Percentiles rank a stretch among this genome's conserved stretches.
Conservation (phyloP, 2,329 filamentous ascomycete genomes). For the Lizonia empirigonia region DNA sequence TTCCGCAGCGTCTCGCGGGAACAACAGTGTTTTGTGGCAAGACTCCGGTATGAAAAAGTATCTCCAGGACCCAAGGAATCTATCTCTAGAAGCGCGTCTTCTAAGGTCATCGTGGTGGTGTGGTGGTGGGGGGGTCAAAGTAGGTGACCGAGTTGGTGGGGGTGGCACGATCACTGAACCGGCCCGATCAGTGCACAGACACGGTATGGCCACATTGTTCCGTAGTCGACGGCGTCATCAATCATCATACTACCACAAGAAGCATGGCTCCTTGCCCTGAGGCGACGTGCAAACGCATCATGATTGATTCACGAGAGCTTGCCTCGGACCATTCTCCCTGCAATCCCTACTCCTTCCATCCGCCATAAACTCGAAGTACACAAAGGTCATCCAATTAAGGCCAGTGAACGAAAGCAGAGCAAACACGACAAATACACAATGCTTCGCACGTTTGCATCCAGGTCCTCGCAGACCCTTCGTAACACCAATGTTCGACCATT, state of each 20-base stretch:
- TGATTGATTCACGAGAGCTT: slow-evolving; percentile 9
- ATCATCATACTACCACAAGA: slow-evolving; percentile 23
- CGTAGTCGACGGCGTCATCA: slow-evolving; percentile 27
- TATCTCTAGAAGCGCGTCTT: too few relatives aligned
- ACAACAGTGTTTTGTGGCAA: too few relatives aligned
- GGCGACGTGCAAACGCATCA: slow-evolving; percentile 22
- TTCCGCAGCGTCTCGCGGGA: too few relatives aligned
- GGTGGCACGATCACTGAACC: too few relatives aligned
- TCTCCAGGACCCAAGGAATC: too few relatives aligned
- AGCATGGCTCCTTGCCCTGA: not conserved
- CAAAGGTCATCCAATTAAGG: not conserved
- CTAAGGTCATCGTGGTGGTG: too few relatives aligned
- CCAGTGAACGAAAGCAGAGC: not conserved
- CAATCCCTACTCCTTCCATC: not conserved
- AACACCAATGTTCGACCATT: slow-evolving; percentile 19
- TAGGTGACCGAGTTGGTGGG: too few relatives aligned
- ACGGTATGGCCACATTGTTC: slow-evolving; percentile 15
- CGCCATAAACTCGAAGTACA: not conserved
- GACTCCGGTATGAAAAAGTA: too few relatives aligned
- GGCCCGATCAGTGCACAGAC: too few relatives aligned
- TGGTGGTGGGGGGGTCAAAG: too few relatives aligned
- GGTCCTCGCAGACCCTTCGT: slow-evolving; percentile 16
- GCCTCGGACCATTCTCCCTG: not conserved
- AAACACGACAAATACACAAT: slow-evolving; percentile 5
- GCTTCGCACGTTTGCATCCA: slow-evolving; percentile 20